A percentile compares a stretch with the other conserved stretches of the same genome.
phyloP scores from a whole-genome alignment of 2,329 filamentous ascomycete genomes.

The Passalora sequoiae region DNA sequence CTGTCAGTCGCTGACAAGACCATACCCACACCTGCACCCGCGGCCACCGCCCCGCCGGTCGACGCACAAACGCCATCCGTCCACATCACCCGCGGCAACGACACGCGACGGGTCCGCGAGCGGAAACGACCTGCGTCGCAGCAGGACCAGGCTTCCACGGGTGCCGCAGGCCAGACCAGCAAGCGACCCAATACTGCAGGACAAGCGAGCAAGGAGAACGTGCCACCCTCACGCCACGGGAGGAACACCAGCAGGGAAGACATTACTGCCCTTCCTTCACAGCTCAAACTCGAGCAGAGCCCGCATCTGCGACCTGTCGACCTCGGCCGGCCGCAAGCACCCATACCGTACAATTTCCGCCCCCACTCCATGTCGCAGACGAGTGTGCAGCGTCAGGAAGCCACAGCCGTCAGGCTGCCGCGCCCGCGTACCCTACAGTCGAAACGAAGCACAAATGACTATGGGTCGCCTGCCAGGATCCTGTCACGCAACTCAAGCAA shows the following conservation, averaged over 20 bases:
- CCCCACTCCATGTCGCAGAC: conserved; percentile 29
- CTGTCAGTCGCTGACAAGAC: conserved; percentile 49
- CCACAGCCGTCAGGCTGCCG: conserved; percentile 11
- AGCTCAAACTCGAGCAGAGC: conserved; percentile 39
- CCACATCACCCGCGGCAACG: conserved; percentile 15
- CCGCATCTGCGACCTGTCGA: conserved; percentile 46
- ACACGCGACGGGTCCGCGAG: conserved; percentile 15
- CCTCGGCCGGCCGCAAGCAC: conserved; percentile 31
- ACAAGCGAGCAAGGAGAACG: conserved; percentile 23
- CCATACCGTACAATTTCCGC: conserved; percentile 43
- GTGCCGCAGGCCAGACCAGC: conserved; percentile 6
- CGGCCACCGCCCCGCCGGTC: not conserved
- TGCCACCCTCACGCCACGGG: conserved; percentile 27
- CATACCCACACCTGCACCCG: conserved; percentile 9
- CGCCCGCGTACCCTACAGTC: conserved; percentile 32
- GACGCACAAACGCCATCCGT: conserved; percentile 6
- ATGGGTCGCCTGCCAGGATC: conserved; percentile 49
- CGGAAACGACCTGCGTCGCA: conserved; percentile 16
- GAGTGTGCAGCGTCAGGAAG: conserved; percentile 25
- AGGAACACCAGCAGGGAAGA: conserved; percentile 38
- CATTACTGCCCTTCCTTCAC: conserved; percentile 45
- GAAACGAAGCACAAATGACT: conserved; percentile 43
- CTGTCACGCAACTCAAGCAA: conserved; percentile 62
- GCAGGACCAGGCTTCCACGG: conserved; percentile 8
- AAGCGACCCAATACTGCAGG: conserved; percentile 10